Evolutionary conservation across 768 basidiomycete species (phyloP).

Genomic region (Lactarius hatsudake): DNA sequence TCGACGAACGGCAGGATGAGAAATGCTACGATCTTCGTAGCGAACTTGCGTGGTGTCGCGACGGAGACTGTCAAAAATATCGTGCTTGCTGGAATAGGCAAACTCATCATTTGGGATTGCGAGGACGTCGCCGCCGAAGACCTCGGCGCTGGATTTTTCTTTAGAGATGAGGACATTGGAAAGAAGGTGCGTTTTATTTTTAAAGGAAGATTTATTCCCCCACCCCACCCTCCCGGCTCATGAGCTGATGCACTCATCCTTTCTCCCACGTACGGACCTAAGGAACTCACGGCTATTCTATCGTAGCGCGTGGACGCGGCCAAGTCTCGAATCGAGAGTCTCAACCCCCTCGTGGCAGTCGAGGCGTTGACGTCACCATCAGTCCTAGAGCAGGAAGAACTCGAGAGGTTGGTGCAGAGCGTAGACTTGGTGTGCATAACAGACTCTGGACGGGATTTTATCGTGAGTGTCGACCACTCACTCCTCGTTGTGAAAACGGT

Average conservation of each 20-base stretch:
- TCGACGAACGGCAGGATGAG: constrained; percentile 65
- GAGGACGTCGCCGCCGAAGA: constrained; percentile 78
- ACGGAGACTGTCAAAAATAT: constrained; percentile 97
- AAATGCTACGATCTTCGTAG: constrained; percentile 83
- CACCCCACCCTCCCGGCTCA: neutral
- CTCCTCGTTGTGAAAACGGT: constrained; percentile 20
- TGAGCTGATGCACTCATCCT: neutral
- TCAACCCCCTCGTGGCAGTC: constrained; percentile 90
- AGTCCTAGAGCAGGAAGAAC: constrained; percentile 47
- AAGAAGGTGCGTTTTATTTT: constrained; percentile 57
- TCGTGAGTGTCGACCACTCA: constrained; percentile 53
- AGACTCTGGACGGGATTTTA: constrained; percentile 63
- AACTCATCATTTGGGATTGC: constrained; percentile 78
- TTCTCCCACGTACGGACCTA: constrained; percentile 1
- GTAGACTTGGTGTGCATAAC: constrained; percentile 89
- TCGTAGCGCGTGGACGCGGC: constrained; percentile 82
- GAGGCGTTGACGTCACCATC: constrained; percentile 57
- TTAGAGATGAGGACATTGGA: constrained; percentile 90
- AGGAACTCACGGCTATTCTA: constrained; percentile 39
- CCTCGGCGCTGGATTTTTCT: constrained; percentile 90
- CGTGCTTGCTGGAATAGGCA: constrained; percentile 93
- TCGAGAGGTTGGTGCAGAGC: constrained; percentile 56
- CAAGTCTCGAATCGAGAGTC: constrained; percentile 75
- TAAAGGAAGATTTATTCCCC: neutral
- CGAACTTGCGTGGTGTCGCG: constrained; percentile 77